These are phyloP conservation scores for Penicillium palitans DNA, from an alignment of 2,329 filamentous ascomycete species.

Conservation along the genomic window DNA sequence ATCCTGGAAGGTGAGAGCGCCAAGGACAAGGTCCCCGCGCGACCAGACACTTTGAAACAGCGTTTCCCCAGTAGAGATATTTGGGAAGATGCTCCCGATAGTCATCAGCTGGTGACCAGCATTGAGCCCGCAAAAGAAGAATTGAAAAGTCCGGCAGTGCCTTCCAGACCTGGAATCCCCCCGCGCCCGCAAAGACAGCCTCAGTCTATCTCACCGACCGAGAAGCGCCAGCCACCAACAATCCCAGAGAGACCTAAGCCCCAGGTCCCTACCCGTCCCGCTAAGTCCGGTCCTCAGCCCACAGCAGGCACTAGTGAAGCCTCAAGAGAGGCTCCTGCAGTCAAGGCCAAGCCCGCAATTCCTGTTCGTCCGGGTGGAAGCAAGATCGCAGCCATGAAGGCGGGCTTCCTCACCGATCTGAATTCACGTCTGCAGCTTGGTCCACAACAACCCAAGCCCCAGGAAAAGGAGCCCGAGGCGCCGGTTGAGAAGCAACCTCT, in stretches of 20 bases:
- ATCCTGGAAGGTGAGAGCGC: conserved; percentile 33
- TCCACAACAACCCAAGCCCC: conserved; percentile 74
- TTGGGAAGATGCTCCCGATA: conserved; percentile 92
- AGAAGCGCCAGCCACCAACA: conserved; percentile 52
- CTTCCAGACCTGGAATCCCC: conserved; percentile 37
- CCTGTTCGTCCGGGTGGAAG: conserved; percentile 74
- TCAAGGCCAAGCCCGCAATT: conserved; percentile 78
- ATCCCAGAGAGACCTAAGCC: conserved; percentile 65
- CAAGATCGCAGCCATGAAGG: conserved; percentile 89
- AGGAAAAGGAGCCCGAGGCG: conserved; percentile 63
- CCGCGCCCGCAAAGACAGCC: conserved; percentile 37
- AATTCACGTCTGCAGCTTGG: conserved; percentile 87
- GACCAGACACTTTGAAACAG: conserved; percentile 58
- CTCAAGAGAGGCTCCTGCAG: conserved; percentile 32
- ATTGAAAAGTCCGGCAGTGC: conserved; percentile 41
- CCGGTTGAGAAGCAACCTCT: conserved; percentile 75
- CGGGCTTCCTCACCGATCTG: conserved; percentile 87
- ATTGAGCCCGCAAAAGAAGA: conserved; percentile 54
- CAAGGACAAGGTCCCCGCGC: conserved; percentile 28
- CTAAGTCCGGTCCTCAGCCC: conserved; percentile 49
- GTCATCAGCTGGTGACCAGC: conserved; percentile 74
- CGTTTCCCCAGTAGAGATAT: conserved; percentile 90
- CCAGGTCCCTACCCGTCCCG: conserved; percentile 63
- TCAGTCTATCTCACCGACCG: conserved; percentile 48
- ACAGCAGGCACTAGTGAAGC: conserved; percentile 38